Base-by-base conservation (phyloP, 805 yeast genomes). In the Candida incommunis region DNA sequence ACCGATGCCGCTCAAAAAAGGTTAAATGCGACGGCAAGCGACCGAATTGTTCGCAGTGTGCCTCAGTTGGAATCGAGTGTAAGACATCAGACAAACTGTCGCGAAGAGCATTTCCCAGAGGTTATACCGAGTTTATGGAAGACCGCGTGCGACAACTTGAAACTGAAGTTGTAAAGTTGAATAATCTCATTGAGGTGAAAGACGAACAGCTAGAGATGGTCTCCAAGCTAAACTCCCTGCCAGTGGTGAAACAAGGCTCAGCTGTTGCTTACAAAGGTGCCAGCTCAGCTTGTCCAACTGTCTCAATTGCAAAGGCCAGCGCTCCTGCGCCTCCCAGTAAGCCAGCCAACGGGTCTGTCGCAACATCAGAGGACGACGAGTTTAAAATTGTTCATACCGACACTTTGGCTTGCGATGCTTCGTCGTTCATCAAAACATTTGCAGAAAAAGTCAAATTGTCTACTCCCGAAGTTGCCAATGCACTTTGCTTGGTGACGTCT, bases 111-210 rank as follows among this genome's bases (percentile, higher is more conserved):
- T 87, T 80, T 55, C 96, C 96, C 0, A 71, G 94, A 58, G 96
- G 96, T 0, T 87, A 87, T 55, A 87, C 96, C 0, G 96, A 87
- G 62, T 79, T 87, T 2, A 61, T 87, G 45, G 96, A 87, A 58
- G 94, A 85, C 56, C 68, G 95, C 43, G 79, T 87, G n/a, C 68
- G 95, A 43, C 92, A 82, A 56, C 68, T 88, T 21, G 95, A 86
- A 59, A 74, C 80, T 2, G 94, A 86, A 55, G 85, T 84, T 59
- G 75, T 76, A 50, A 72, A 82, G 54, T 62, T 87, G 23, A 68
- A 73, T 26, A 82, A 83, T 7, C 57, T 81, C 41, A 56, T 83
- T 35, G 81, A 77, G 48, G 59, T 78, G 46, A 72, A 80, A 51
- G 83, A 79, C 54, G 83, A 78, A 51, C 79, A 75, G 51, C 58